Evolutionary conservation across 495 filamentous ascomycete species (phyloP).

Genomic region (Margaritispora aquatica): DNA sequence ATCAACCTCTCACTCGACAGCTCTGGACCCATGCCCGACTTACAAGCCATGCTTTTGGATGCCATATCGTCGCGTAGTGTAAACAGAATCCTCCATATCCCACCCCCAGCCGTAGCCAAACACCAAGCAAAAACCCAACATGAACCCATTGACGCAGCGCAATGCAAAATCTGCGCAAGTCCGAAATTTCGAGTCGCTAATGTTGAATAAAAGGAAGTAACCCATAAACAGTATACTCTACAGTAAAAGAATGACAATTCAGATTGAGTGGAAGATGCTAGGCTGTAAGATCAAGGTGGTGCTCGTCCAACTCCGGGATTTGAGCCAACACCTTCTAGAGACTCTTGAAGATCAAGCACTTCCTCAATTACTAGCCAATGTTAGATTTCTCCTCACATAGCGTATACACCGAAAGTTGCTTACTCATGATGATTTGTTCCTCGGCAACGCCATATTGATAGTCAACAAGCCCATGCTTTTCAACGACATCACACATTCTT

Average conservation of each 20-base stretch:
- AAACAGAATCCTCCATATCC: background rate
- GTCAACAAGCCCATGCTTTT: constrained; percentile 86
- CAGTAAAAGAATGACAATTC: background rate
- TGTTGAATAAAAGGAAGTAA: background rate
- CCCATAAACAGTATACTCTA: background rate
- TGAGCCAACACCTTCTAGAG: constrained; percentile 21
- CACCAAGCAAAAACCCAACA: background rate
- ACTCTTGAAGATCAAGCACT: constrained; percentile 56
- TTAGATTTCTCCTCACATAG: background rate
- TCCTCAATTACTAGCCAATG: constrained; percentile 51
- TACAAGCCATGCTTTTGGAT: background rate
- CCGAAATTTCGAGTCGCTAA: background rate
- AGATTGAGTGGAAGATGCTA: background rate
- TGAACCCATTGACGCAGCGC: background rate
- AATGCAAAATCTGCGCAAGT: background rate
- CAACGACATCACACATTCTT: constrained; percentile 75
- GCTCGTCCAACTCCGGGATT: constrained; percentile 5
- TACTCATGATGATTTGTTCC: constrained; percentile 82
- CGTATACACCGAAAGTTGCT: constrained; percentile 23
- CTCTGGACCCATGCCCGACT: background rate
- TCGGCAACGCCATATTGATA: constrained; percentile 97
- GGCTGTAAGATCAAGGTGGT: constrained; percentile 7
- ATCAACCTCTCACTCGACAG: background rate
- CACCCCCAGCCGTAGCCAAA: background rate
- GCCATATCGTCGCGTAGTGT: background rate